These are phyloP conservation scores for Russula virescens DNA, from an alignment of 768 basidiomycete species.

Conservation along the genomic window DNA sequence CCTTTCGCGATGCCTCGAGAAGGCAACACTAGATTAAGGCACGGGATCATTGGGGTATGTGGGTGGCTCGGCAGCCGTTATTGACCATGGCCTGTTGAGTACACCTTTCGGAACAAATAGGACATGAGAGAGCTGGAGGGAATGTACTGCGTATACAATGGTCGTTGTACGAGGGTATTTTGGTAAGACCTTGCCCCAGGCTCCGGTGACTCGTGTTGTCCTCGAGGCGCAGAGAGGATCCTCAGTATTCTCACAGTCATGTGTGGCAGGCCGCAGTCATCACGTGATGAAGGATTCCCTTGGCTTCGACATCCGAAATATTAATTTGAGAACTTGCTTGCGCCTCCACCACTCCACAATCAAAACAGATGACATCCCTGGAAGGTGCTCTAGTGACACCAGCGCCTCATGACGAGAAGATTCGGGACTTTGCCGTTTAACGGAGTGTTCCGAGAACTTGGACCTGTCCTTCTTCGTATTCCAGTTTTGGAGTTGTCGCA, in stretches of 20 bases:
- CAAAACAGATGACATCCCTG: background rate
- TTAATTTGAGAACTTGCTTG: background rate
- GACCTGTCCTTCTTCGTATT: no score
- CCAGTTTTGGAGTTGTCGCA: background rate
- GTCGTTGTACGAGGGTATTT: background rate
- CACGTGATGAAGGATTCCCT: background rate
- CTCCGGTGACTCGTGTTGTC: slow-evolving; percentile 5
- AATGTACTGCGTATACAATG: background rate
- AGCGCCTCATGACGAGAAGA: background rate
- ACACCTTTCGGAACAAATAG: background rate
- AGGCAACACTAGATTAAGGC: slow-evolving; percentile 9
- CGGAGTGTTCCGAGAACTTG: background rate
- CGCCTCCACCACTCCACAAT: background rate
- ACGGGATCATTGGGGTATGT: background rate
- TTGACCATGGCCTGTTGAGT: background rate
- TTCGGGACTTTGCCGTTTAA: background rate
- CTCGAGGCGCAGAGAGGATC: background rate
- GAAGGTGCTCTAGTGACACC: background rate
- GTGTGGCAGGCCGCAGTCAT: background rate
- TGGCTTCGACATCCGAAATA: background rate
- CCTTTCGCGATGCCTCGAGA: background rate
- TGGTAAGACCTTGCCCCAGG: background rate
- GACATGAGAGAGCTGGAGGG: background rate
- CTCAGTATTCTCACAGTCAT: background rate
- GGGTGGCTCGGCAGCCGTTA: background rate